Conservation (phyloP, 495 filamentous ascomycete species). For the Penicillium soppii region DNA sequence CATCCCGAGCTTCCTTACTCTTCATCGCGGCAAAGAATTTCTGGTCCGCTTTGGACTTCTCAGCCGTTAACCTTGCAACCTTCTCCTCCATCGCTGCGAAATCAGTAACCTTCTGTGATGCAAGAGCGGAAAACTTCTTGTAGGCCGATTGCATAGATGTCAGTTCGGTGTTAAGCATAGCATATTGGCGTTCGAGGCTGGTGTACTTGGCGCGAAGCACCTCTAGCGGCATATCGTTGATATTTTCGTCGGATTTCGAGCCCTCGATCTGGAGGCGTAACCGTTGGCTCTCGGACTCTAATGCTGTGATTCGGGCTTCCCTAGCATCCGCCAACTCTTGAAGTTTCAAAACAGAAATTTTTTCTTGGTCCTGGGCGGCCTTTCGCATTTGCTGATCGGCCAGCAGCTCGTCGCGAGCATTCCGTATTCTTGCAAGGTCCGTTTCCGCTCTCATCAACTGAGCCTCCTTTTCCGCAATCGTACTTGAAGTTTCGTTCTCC, state of each 20-base stretch:
- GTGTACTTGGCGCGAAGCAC: slow-evolving; percentile 71
- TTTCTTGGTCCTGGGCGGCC: slow-evolving; percentile 73
- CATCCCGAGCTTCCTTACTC: slow-evolving; percentile 76
- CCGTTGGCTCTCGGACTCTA: slow-evolving; percentile 80
- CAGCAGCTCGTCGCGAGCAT: slow-evolving; percentile 75
- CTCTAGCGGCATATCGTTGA: slow-evolving; percentile 53
- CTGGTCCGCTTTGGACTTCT: slow-evolving; percentile 95
- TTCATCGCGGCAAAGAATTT: slow-evolving; percentile 97
- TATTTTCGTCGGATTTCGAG: slow-evolving; percentile 38
- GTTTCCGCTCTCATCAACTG: slow-evolving; percentile 79
- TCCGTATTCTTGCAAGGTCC: slow-evolving; percentile 80
- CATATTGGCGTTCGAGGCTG: slow-evolving; percentile 72
- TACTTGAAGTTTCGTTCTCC: slow-evolving; percentile 70
- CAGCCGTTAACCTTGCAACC: slow-evolving; percentile 68
- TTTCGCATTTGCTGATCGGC: slow-evolving; percentile 81
- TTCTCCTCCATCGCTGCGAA: slow-evolving; percentile 74
- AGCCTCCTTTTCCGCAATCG: slow-evolving; percentile 72
- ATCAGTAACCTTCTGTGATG: slow-evolving; percentile 83
- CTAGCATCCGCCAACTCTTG: slow-evolving; percentile 76
- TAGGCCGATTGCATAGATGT: slow-evolving; percentile 82
- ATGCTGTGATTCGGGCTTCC: slow-evolving; percentile 68
- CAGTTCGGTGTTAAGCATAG: slow-evolving; percentile 81
- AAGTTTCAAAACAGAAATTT: slow-evolving; percentile 61
- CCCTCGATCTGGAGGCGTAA: slow-evolving; percentile 54
- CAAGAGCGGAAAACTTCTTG: slow-evolving; percentile 78